Percentiles rank a stretch among this genome's conserved stretches.
These are phyloP conservation scores for Backusella luteola DNA, from an alignment of 192 early-diverging fungal species.

Conservation along the genomic window DNA sequence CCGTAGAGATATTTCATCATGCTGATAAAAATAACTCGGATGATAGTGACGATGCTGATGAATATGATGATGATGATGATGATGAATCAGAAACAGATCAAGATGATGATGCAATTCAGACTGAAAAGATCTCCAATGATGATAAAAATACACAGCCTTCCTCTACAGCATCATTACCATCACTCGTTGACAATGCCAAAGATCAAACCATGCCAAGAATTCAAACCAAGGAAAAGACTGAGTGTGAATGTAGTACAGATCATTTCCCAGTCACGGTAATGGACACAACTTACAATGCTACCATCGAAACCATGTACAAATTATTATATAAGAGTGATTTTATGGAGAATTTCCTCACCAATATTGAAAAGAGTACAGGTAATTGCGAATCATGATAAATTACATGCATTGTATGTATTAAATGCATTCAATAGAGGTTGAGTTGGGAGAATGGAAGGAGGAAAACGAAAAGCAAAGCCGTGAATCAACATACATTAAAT, in stretches of 20 bases:
- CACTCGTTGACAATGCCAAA: not conserved
- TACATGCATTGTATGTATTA: not conserved
- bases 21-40: not conserved
- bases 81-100: constrained; percentile 6
- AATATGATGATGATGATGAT: not conserved
- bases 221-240: constrained; percentile 34
- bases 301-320: constrained; percentile 49
- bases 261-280: constrained; percentile 48
- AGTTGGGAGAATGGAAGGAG: constrained; percentile 37
- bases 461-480: constrained; percentile 12
- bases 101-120: constrained; percentile 5
- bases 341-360: constrained; percentile 39
- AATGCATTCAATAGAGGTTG: constrained; percentile 27
- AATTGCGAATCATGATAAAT: not conserved
- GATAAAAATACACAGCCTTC: not conserved
- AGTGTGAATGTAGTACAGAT: constrained; percentile 47
- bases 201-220: not conserved
- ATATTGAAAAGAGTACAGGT: constrained; percentile 50
- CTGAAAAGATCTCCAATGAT: not conserved
- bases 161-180: not conserved
- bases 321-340: constrained; percentile 53
- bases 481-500: constrained; percentile 37
- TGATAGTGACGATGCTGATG: not conserved
- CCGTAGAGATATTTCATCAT: not conserved
- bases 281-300: constrained; percentile 43